Evolutionary conservation across 2,329 filamentous ascomycete genomes (phyloP), one percentile per base, ranked within the genome.

Genomic region (Epichloe amarillans): DNA sequence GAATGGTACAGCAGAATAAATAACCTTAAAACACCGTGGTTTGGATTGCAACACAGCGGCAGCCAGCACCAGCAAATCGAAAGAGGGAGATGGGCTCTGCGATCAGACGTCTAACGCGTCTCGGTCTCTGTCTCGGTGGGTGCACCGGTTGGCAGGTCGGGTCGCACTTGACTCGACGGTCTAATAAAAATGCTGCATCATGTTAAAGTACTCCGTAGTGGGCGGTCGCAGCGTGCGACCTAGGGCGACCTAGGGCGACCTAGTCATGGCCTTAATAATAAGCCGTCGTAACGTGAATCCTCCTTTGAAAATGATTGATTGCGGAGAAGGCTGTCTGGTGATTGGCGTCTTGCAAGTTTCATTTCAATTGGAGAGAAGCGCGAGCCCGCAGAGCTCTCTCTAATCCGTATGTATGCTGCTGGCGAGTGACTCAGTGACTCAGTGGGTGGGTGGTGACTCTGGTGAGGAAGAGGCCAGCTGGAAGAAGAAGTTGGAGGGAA

Each of bases 1-100:
- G 42, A 42, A 36, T 23, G 15, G 17, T 19, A 19, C 36, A 47
- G 41, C 40, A 23, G 47, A 53, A 45, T 52, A 52, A 55, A 49
- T 52, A 55, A 55, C 50, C 53, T 55, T 54, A 55, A 55, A 54
- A 49, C 23, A 19, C 38, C 37, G 48, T 46, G 45, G 35, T 45
- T 36, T 37, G 30, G 43, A 23, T 17, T 36, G 43, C 39, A 47
- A 53, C 46, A 26, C 37, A 38, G 35, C 43, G 44, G 35, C 14
- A 21, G 19, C 21, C 15, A 33, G 47, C 26, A 39, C 37, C 37
- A 7, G 14, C 38, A 35, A 41, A 23, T 35, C 5, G 17, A 26
- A 42, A 5, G 26, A 19, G 14, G 30, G 14, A 15, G 10, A 11
- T 12, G 47, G 41, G 10, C 30, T 41, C 45, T 44, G 50, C 48